Percentiles rank a stretch among this genome's conserved stretches.
Conservation (phyloP, 2,329 filamentous ascomycete genomes). For the Raffaelea albimanens region DNA sequence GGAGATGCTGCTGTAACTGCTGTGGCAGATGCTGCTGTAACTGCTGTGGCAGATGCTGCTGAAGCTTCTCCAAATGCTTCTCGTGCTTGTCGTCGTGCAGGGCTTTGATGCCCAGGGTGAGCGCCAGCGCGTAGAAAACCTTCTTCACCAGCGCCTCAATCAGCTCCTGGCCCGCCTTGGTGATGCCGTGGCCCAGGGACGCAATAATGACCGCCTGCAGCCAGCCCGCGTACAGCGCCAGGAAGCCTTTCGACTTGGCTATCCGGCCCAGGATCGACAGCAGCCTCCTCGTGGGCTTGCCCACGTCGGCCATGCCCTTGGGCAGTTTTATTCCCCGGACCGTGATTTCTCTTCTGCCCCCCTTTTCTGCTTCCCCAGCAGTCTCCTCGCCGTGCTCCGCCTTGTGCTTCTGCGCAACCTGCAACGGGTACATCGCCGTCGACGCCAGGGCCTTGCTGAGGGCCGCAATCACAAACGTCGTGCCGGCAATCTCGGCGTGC, state of each 20-base stretch:
- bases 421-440: neutral
- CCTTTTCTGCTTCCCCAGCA: neutral
- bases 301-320: no score
- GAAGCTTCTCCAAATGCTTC: neutral
- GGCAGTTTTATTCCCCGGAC: no score
- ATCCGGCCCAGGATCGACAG: neutral
- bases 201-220: neutral
- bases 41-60: neutral
- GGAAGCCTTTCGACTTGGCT: neutral
- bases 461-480: constrained; percentile 1
- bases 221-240: neutral
- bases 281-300: neutral
- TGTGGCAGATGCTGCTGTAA: neutral
- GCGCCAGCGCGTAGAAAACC: neutral
- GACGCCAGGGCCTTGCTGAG: constrained; percentile 1
- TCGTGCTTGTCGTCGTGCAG: no score
- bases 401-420: neutral
- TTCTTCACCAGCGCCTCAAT: neutral
- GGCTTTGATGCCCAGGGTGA: neutral
- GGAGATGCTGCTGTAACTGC: neutral
- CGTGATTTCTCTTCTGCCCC: neutral
- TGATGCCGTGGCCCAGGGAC: neutral
- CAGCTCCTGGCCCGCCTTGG: constrained; percentile 1
- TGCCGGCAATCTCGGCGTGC: neutral
- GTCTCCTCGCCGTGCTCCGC: neutral